Base-by-base conservation (phyloP, 257 asterid species). In the Solanum chiquidenum region DNA sequence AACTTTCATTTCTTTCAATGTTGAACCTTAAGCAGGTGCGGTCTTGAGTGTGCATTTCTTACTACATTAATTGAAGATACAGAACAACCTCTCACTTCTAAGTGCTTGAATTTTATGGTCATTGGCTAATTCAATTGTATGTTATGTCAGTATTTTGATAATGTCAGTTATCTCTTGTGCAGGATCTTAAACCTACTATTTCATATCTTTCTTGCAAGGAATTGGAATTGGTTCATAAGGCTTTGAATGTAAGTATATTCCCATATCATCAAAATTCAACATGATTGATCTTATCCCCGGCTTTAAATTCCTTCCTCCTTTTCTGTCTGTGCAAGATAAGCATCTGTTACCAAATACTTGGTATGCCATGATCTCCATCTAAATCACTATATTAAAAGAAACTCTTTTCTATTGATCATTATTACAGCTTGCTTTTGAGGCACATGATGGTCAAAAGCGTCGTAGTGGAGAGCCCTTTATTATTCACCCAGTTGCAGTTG, bases 401-500 rank as follows among this genome's bases (percentile, higher is more conserved):
- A 52, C 29, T 82, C 86, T 82, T 31, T 29, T 82, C 29, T 72
- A 73, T 75, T 35, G 84, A 60, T 31, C 34, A 37, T 29, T 38
- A 31, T 64, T 89, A 86, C 91, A 92, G 93, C 87, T 92, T 90
- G 99, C 99, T 88, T 96, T 94, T 93, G 98, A 92, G 90, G 99
- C 99, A 76, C 99, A 96, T 89, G 93, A 96, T 91, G 99, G 99
- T 88, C 98, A 96, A 90, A 95, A 92, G 92, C 93, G 99, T 90
- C 99, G 99, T 88, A 96, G 99, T 74, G 98, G 99, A 89, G 98
- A 96, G 91, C 98, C 99, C 87, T 96, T 95, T 83, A 96, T 96
- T 58, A 92, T 94, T 86, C 99, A 96, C 88, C 99, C 99, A 58
- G 98, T 96, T 87, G 99, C 98, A 88, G 99, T 96, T 92, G 99